Conservation (phyloP, 2,329 filamentous ascomycete species). For the Exophiala oligosperma region DNA sequence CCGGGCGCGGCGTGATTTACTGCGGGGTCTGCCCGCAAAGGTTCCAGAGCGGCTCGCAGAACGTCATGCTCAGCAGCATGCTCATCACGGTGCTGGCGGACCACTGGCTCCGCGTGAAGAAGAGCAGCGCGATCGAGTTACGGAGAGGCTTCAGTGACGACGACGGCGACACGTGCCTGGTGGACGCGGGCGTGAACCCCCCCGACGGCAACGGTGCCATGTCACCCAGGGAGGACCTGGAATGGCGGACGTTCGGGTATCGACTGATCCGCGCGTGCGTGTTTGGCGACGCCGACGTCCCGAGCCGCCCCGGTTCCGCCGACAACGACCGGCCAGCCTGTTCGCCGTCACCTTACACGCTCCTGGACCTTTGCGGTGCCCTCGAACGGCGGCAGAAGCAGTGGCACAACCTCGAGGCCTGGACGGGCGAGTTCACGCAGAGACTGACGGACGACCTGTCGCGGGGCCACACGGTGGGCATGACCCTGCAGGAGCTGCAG, state of each 20-base stretch:
- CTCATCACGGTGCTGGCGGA: constrained; percentile 47
- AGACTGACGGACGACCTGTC: constrained; percentile 3
- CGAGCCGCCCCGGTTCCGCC: constrained; percentile 10
- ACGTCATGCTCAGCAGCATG: constrained; percentile 48
- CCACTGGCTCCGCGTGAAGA: constrained; percentile 43
- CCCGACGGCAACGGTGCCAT: constrained; percentile 3
- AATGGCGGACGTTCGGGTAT: constrained; percentile 37
- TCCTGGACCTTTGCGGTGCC: constrained; percentile 41
- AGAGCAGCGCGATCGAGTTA: constrained; percentile 38
- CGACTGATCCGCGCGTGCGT: constrained; percentile 25
- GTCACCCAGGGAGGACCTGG: constrained; percentile 23
- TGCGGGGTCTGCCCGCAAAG: constrained; percentile 43
- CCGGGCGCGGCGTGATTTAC: constrained; percentile 42
- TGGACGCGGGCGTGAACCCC: too few species aligned
- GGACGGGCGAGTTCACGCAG: constrained; percentile 17
- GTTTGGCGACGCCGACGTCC: constrained; percentile 25
- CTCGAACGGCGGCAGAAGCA: constrained; percentile 44
- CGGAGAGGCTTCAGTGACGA: constrained; percentile 40
- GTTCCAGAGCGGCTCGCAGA: constrained; percentile 45
- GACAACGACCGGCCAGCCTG: background rate
- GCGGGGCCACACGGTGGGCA: constrained; percentile 18
- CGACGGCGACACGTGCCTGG: constrained; percentile 25
- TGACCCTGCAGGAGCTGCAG: constrained; percentile 17
- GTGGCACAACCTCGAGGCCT: constrained; percentile 37
- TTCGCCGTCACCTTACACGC: constrained; percentile 13